Percentiles rank a stretch among this genome's conserved stretches.
phyloP scores from a whole-genome alignment of 2,329 filamentous ascomycete species.

The Moelleriella libera region DNA sequence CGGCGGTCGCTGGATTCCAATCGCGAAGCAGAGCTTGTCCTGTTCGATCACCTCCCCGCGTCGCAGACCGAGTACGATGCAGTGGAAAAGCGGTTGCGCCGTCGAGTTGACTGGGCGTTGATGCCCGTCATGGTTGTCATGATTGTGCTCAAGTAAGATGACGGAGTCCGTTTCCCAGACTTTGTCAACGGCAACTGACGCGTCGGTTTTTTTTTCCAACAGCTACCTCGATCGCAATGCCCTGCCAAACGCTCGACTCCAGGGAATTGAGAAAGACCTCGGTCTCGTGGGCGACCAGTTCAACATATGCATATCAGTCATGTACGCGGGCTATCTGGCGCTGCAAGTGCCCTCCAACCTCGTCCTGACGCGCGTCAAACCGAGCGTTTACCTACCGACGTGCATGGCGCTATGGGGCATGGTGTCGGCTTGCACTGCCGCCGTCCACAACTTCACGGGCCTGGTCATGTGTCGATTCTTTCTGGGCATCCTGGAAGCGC shows the following conservation, averaged over 20 bases:
- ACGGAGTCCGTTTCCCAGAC: neutral
- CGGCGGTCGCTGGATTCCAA: neutral
- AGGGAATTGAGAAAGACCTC: slow-evolving; percentile 2
- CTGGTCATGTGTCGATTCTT: slow-evolving; percentile 28
- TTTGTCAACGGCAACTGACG: neutral
- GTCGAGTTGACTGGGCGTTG: slow-evolving; percentile 2
- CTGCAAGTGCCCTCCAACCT: slow-evolving; percentile 23
- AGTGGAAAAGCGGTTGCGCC: slow-evolving; percentile 2
- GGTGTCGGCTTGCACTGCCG: slow-evolving; percentile 24
- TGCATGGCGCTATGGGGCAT: slow-evolving; percentile 23
- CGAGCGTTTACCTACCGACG: slow-evolving; percentile 26
- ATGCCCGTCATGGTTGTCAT: slow-evolving; percentile 4
- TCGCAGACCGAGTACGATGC: slow-evolving; percentile 1
- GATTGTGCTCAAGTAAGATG: slow-evolving; percentile 4
- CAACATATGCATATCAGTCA: slow-evolving; percentile 15
- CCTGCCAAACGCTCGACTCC: slow-evolving; percentile 3
- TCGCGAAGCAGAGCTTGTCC: neutral
- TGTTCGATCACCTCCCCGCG: slow-evolving; percentile 1
- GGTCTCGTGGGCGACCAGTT: slow-evolving; percentile 1
- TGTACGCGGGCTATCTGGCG: slow-evolving; percentile 20
- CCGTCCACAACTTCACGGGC: slow-evolving; percentile 24
- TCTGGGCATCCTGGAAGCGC: slow-evolving; percentile 23
- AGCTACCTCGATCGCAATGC: slow-evolving; percentile 5
- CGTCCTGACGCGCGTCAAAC: slow-evolving; percentile 23
- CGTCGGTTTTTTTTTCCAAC: neutral